Conservation (phyloP, 2,329 filamentous ascomycete genomes). For the Diaporthe citriasiana region DNA sequence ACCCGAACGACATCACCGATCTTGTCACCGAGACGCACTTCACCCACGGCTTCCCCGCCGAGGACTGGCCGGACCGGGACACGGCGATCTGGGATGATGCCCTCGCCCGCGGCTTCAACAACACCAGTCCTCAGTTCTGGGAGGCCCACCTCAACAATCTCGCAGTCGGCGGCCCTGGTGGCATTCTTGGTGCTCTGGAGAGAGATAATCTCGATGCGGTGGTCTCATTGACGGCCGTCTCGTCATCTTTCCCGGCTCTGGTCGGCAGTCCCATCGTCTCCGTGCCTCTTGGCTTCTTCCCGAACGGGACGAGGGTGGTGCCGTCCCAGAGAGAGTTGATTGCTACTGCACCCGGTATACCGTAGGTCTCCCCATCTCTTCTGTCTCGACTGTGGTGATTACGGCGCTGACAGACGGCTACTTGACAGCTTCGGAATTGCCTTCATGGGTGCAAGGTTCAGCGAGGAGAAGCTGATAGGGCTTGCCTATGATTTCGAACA, state of each 20-base stretch:
- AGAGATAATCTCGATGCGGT: conserved; percentile 41
- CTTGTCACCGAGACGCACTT: conserved; percentile 64
- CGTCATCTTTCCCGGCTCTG: conserved; percentile 33
- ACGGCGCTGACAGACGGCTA: neutral
- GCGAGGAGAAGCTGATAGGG: conserved; percentile 72
- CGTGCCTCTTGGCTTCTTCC: conserved; percentile 28
- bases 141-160: conserved; percentile 66
- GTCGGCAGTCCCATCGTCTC: conserved; percentile 40
- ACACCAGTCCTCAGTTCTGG: conserved; percentile 71
- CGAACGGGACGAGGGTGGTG: conserved; percentile 22
- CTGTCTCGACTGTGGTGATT: too few species aligned
- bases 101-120: conserved; percentile 66
- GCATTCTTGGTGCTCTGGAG: conserved; percentile 64
- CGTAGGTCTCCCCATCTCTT: neutral
- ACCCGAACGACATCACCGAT: conserved; percentile 70
- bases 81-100: conserved; percentile 69
- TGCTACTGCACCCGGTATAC: conserved; percentile 29
- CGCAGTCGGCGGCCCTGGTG: conserved; percentile 69
- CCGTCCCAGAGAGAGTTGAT: conserved; percentile 13
- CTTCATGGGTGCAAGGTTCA: conserved; percentile 72
- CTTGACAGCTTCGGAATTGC: conserved; percentile 65
- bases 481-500: conserved; percentile 80
- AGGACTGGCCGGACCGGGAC: conserved; percentile 74
- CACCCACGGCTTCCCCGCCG: conserved; percentile 65
- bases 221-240: conserved; percentile 34